Base-by-base conservation (phyloP, 768 basidiomycete species). In the Suillus alpinus region DNA sequence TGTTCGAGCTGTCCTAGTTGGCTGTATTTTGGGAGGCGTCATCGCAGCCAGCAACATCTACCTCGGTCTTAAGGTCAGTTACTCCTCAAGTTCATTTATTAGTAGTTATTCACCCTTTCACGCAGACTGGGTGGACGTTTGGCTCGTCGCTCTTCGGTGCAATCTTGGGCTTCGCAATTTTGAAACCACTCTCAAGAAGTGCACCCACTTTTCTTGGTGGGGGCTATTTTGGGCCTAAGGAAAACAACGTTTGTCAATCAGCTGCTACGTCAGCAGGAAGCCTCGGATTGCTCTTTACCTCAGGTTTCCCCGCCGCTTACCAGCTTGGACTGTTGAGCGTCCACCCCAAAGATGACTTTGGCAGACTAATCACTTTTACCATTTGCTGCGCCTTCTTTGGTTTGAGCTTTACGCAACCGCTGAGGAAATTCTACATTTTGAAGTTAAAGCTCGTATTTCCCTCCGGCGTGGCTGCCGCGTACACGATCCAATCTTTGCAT, bases 41-140 rank as follows among this genome's bases (percentile, higher is more conserved):
- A 82, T 86, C 34, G 81, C 81, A 50, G 83, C 83, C 20, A 84
- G 83, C 53, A 85, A 85, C 71, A 84, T 87, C 62, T 86, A 86
- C 66, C 80, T 87, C 20, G 85, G 86, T 58, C 71, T 87, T 59
- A 86, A 86, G 72, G 57, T 58, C 26, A 40, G 44, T 36, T 13
- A 16, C 9, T n/a, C 31, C 9, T 40, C 18, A 6, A 23, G 12
- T 43, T 7, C 46, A n/a, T n/a, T 10, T 4, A 58, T n/a, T 20
- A 31, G 23, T 1, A 31, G 14, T 5, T 43, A 32, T 47, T 29
- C 32, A 40, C 20, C 34, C 18, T 47, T 43, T 39, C 16, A 43
- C 16, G 16, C 44, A 58, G 57, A 86, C 85, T 12, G 86, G 86
- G 36, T 85, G 84, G 66, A 86, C 84, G 13, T 86, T 86, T 68